These are phyloP conservation scores for Petunia secreta DNA, from an alignment of 257 asterid species.

Conservation along the genomic window DNA sequence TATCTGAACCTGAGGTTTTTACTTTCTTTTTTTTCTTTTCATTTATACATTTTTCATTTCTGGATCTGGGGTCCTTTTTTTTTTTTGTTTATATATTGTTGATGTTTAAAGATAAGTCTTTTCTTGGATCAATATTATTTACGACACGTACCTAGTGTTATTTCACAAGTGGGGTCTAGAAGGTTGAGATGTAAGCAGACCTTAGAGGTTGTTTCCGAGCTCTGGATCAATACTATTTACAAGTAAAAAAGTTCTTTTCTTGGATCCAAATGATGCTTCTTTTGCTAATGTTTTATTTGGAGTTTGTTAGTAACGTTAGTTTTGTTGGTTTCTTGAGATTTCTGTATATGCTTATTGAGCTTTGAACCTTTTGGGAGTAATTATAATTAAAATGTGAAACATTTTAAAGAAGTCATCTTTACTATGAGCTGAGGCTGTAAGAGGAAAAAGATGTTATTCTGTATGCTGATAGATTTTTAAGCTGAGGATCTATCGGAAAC, in stretches of 20 bases:
- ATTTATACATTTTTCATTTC: not conserved
- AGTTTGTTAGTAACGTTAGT: not conserved
- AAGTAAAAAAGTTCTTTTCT: too few relatives aligned
- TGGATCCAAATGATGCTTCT: conserved; percentile 10
- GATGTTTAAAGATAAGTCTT: not conserved
- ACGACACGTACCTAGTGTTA: too few relatives aligned
- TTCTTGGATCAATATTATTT: conserved; percentile 17
- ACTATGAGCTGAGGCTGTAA: not conserved
- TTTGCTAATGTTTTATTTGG: not conserved
- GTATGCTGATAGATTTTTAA: not conserved
- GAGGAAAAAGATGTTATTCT: not conserved
- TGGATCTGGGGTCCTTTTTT: conserved; percentile 40
- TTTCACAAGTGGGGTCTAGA: too few relatives aligned
- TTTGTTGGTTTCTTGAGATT: conserved; percentile 12
- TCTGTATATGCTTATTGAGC: not conserved
- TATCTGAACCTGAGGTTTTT: conserved; percentile 82
- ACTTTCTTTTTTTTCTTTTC: not conserved
- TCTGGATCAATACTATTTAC: not conserved
- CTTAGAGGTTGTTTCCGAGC: too few relatives aligned
- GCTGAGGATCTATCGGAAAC: too few relatives aligned
- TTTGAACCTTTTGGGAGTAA: not conserved
- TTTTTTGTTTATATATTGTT: not conserved
- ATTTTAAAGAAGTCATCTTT: not conserved
- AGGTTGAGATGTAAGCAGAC: too few relatives aligned
- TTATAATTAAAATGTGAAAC: not conserved